Evolutionary conservation across 352 stramenopile genomes (phyloP).

Genomic region (Globisporangium lucens): DNA sequence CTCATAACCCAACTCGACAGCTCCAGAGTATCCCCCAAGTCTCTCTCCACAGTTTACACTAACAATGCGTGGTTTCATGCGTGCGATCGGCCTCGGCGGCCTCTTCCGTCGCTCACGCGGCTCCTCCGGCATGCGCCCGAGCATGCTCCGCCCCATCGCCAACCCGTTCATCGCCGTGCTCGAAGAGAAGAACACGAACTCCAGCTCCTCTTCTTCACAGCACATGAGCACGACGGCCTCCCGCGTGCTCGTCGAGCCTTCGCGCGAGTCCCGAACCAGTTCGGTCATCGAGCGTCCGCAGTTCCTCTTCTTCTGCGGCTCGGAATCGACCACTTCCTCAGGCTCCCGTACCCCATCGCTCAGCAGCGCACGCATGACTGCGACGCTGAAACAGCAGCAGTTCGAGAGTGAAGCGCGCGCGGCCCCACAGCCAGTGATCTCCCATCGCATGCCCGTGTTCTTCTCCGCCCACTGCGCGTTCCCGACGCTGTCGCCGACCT

Average conservation of each 20-base stretch:
- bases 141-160: conserved; percentile 34
- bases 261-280: conserved; percentile 24
- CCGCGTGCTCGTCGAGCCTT: conserved; percentile 3
- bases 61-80: conserved; percentile 70
- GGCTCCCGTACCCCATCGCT: conserved; percentile 11
- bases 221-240: not conserved
- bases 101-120: conserved; percentile 35
- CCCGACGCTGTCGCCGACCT: conserved; percentile 23
- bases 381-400: conserved; percentile 10
- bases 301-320: conserved; percentile 79
- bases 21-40: conserved; percentile 17
- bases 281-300: conserved; percentile 47
- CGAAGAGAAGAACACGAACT: conserved; percentile 5
- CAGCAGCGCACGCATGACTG: conserved; percentile 12
- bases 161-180: conserved; percentile 19
- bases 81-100: conserved; percentile 52
- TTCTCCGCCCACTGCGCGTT: conserved; percentile 28
- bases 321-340: conserved; percentile 29
- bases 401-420: conserved; percentile 9
- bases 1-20: conserved; percentile 36
- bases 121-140: conserved; percentile 7
- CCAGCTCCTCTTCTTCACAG: not conserved
- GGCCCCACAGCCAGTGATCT: conserved; percentile 35
- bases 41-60: conserved; percentile 5
- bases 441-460: conserved; percentile 74